These are phyloP conservation scores for Cladophialophora carrionii DNA, from an alignment of 2,329 filamentous ascomycete genomes.

Conservation along the genomic window DNA sequence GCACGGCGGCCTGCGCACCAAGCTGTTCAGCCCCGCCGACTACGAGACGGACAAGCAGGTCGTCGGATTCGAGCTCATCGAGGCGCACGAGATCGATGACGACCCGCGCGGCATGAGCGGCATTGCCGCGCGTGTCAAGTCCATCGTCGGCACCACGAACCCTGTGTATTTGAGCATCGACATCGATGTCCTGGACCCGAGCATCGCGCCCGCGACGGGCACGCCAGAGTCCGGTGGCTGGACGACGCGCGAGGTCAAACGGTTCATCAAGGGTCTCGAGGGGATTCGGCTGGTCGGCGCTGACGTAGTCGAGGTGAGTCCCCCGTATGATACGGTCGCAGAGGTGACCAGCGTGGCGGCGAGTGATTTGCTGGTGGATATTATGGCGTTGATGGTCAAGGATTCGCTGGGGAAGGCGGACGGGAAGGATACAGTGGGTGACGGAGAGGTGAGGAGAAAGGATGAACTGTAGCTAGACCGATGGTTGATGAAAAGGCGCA, in stretches of 20 bases:
- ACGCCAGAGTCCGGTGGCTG: constrained; percentile 40
- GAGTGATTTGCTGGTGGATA: constrained; percentile 42
- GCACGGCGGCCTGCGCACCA: constrained; percentile 83
- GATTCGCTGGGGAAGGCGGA: constrained; percentile 20
- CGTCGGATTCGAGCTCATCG: constrained; percentile 76
- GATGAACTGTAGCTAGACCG: constrained; percentile 27
- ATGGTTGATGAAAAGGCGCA: background rate
- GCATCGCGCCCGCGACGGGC: constrained; percentile 43
- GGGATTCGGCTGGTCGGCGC: constrained; percentile 38
- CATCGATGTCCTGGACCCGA: constrained; percentile 44
- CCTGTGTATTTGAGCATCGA: constrained; percentile 43
- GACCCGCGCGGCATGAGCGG: constrained; percentile 69
- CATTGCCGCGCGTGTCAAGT: constrained; percentile 76
- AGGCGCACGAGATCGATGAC: constrained; percentile 70
- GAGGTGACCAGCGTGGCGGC: constrained; percentile 41
- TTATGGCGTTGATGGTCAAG: constrained; percentile 41
- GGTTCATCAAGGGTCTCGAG: constrained; percentile 38
- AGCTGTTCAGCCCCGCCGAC: constrained; percentile 74
- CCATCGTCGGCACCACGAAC: constrained; percentile 67
- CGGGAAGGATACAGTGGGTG: background rate
- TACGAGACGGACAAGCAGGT: constrained; percentile 85
- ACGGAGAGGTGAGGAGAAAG: constrained; percentile 8
- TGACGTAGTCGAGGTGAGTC: constrained; percentile 40
- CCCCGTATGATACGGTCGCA: constrained; percentile 38
- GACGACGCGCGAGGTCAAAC: constrained; percentile 39